Evolutionary conservation across 352 stramenopile genomes (phyloP), one percentile per base, ranked within the genome.

Genomic region (Phytophthora citrophthora): DNA sequence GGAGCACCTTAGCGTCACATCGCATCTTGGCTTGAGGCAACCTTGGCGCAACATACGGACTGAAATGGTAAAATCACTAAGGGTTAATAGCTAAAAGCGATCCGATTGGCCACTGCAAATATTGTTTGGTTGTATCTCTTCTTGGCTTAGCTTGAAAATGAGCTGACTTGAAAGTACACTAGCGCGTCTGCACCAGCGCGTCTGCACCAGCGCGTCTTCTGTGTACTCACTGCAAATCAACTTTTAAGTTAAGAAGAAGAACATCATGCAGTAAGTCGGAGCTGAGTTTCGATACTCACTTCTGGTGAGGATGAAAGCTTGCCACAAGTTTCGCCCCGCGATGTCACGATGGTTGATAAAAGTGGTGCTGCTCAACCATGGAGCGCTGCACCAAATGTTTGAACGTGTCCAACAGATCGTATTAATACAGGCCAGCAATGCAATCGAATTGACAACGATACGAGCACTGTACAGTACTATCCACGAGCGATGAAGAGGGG

Each of bases 301-400:
- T n/a, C n/a, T n/a, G n/a, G n/a, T n/a, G n/a, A n/a, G n/a, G n/a
- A n/a, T n/a, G n/a, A n/a, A n/a, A n/a, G 41, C 15, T 62, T 40
- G n/a, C 56, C 46, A 57, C 46, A 57, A 64, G 27, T 43, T 52
- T 18, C 6, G 12, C 9, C 8, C 31, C 7, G 38, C 58, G 58
- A 66, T 24, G 23, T 34, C 49, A 12, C 50, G 58, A 66, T 54
- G 38, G n/a, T 40, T n/a, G 34, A 40, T 40, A 23, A 45, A 51
- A 29, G 34, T 43, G 32, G 29, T 39, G 10, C 39, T 52, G 24
- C 51, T 48, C 26, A 26, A 45, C 48, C 31, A 55, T 61, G 31
- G 26, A 59, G 51, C 5, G 38, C n/a, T 39, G 11, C 10, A 4
- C 38, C 4, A 27, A 31, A 8, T 48, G 15, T 23, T 39, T 26